Evolutionary conservation across 768 basidiomycete genomes (phyloP).

Genomic region (Suillus paluster): DNA sequence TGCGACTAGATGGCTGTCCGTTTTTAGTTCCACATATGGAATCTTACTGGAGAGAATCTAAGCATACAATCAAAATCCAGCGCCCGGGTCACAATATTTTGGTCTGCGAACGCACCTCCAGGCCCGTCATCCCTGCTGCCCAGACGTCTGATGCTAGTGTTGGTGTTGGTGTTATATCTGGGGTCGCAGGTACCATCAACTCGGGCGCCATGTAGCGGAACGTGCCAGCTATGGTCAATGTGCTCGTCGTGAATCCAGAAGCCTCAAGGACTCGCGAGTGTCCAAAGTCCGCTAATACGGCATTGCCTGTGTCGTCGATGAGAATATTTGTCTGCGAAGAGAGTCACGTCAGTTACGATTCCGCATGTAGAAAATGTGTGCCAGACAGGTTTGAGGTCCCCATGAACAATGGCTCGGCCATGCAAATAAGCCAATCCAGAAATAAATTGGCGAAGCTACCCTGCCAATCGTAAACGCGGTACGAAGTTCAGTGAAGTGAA

Average conservation of each 20-base stretch:
- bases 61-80: neutral
- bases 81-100: neutral
- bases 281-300: slow-evolving; percentile 4
- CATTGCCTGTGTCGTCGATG: slow-evolving; percentile 1
- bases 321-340: slow-evolving; percentile 5
- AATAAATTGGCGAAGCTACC: slow-evolving; percentile 57
- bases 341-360: neutral
- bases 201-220: slow-evolving; percentile 57
- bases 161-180: slow-evolving; percentile 15
- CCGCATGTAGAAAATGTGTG: neutral
- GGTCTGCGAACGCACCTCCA: slow-evolving; percentile 32
- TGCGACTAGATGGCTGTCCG: slow-evolving; percentile 17
- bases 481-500: neutral
- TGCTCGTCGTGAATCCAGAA: slow-evolving; percentile 39
- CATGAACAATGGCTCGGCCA: slow-evolving; percentile 58
- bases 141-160: slow-evolving; percentile 39
- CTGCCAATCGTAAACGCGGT: neutral
- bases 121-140: slow-evolving; percentile 42
- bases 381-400: slow-evolving; percentile 63
- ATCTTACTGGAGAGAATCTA: slow-evolving; percentile 29
- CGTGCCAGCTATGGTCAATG: slow-evolving; percentile 37
- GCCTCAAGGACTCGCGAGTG: slow-evolving; percentile 61
- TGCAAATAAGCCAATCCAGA: slow-evolving; percentile 63
- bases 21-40: slow-evolving; percentile 21
- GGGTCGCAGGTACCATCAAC: slow-evolving; percentile 37